Evolutionary conservation across 768 basidiomycete species (phyloP).

Genomic region (Lanmaoa pseudosensibilis): DNA sequence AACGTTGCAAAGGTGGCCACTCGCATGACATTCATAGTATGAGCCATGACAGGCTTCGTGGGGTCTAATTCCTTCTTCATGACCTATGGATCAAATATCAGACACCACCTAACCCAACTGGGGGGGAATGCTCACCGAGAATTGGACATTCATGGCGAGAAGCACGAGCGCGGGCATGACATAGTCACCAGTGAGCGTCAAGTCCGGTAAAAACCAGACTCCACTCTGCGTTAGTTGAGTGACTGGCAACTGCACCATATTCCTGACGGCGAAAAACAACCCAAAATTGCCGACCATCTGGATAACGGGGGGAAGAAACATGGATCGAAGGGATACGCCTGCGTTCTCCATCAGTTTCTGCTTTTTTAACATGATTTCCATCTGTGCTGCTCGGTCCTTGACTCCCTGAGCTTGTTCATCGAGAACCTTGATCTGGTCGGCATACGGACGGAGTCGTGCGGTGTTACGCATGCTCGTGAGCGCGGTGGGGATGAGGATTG

Average conservation of each 20-base stretch:
- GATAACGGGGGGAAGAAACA: constrained; percentile 56
- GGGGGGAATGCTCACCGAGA: constrained; percentile 50
- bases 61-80: constrained; percentile 56
- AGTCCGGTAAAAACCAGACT: constrained; percentile 67
- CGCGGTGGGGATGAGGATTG: constrained; percentile 58
- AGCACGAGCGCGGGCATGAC: constrained; percentile 64
- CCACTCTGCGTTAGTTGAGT: constrained; percentile 78
- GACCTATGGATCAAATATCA: constrained; percentile 29
- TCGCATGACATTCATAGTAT: constrained; percentile 68
- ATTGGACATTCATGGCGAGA: constrained; percentile 64
- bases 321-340: constrained; percentile 57
- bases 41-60: constrained; percentile 54
- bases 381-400: constrained; percentile 42
- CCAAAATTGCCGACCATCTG: constrained; percentile 79
- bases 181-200: constrained; percentile 80
- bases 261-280: constrained; percentile 79
- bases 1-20: constrained; percentile 52
- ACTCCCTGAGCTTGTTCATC: constrained; percentile 40
- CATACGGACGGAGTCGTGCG: constrained; percentile 40
- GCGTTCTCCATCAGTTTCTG: constrained; percentile 59
- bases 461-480: constrained; percentile 57
- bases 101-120: not conserved
- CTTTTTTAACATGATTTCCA: constrained; percentile 46
- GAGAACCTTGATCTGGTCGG: constrained; percentile 52
- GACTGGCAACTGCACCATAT: constrained; percentile 69